Base-by-base conservation (phyloP, 2,329 filamentous ascomycete genomes). In the Neonectria sp. region DNA sequence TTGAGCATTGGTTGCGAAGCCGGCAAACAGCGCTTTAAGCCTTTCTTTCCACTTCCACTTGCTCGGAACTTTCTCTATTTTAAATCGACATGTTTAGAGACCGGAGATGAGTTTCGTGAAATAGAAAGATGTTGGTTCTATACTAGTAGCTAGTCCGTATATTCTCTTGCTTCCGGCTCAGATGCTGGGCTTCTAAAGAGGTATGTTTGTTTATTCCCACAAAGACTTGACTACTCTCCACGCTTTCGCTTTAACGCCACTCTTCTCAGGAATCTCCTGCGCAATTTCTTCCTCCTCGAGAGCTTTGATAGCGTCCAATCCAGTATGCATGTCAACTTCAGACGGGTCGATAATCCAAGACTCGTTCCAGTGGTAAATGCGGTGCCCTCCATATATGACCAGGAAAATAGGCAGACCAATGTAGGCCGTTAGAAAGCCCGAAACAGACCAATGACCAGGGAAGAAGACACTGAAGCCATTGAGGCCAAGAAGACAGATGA, bases 391-490 rank as follows among this genome's bases (percentile, higher is more conserved):
- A 85, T 78, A n/a, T 55, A 91, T 82, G 3, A 80, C 64, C 13
- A 88, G 72, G 75, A 92, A 92, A 21, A 90, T 85, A 0, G 89
- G 89, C 55, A 92, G 87, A 9, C 89, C 89, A n/a, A 91, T 85
- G 72, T 92, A 92, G 0, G 88, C 85, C 0, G 89, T 90, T 29
- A 92, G 80, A 73, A 92, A 92, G 55, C 79, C 83, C 24, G 81
- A 82, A 0, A 84, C 83, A 12, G 83, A 85, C 85, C 88, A 92
- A 21, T 88, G 82, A 4, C 82, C 82, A 0, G 87, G 86, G 78
- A 89, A 90, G 76, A 92, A 92, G 3, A 90, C 87, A 43, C 86
- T 85, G 75, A 92, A 92, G 1, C 90, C 91, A 67, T 91, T 92
- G 75, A 91, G 84, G 2, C 92, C 77, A 3, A 82, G 81, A 21